Conservation (phyloP, 805 yeast species). For the Kockiozyma suomiensis region DNA sequence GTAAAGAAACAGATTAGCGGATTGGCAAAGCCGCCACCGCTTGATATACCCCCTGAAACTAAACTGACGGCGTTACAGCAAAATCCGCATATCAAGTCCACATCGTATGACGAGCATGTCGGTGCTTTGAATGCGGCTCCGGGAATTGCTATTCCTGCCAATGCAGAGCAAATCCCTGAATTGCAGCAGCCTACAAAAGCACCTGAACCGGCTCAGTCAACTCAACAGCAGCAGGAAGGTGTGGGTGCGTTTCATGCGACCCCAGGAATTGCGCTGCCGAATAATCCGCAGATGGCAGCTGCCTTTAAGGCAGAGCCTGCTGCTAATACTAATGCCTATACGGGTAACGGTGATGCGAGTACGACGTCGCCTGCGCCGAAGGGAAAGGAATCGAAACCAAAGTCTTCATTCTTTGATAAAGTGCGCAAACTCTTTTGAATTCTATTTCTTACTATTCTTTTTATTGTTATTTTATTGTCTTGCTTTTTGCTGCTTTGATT, state of each 20-base stretch:
- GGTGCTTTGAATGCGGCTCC: slow-evolving; percentile 49
- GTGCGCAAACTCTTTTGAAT: slow-evolving; percentile 21
- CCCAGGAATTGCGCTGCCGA: slow-evolving; percentile 13
- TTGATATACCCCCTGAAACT: background rate
- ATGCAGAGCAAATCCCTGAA: slow-evolving; percentile 65
- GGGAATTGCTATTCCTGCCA: slow-evolving; percentile 67
- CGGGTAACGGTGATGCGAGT: slow-evolving; percentile 1
- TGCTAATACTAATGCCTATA: background rate
- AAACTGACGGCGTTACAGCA: background rate
- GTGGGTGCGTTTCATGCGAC: slow-evolving; percentile 11
- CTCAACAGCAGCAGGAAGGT: background rate
- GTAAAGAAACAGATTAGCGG: background rate
- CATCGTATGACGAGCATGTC: slow-evolving; percentile 13
- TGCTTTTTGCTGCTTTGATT: background rate
- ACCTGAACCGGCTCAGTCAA: background rate
- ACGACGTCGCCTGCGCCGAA: slow-evolving; percentile 7
- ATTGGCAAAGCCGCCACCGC: background rate
- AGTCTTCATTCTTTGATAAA: slow-evolving; percentile 14
- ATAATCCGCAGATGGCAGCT: slow-evolving; percentile 8
- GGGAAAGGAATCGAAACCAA: background rate
- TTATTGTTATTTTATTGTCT: background rate
- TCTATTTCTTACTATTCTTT: background rate
- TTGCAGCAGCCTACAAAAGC: slow-evolving; percentile 48
- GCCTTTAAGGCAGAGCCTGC: slow-evolving; percentile 3
- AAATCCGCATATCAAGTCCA: slow-evolving; percentile 4